A percentile compares a stretch with the other conserved stretches of the same genome.
phyloP scores from a whole-genome alignment of 768 basidiomycete species.

The Lyophyllum decastes region DNA sequence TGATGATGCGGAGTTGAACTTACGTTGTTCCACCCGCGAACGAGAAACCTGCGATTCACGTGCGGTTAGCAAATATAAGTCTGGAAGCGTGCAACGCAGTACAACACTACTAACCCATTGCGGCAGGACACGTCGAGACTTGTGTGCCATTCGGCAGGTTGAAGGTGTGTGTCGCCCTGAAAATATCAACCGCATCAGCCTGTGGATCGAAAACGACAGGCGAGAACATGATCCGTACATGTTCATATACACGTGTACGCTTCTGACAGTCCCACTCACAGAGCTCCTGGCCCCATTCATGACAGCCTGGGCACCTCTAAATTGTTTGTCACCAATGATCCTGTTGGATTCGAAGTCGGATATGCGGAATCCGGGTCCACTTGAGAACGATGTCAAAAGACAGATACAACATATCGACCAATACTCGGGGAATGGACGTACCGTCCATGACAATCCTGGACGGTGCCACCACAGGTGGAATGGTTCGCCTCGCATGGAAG shows the following conservation, averaged over 20 bases:
- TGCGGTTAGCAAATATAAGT: slow-evolving; percentile 1
- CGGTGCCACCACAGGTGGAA: slow-evolving; percentile 75
- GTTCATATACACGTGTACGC: slow-evolving; percentile 68
- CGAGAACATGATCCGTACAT: slow-evolving; percentile 49
- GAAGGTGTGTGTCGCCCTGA: slow-evolving; percentile 67
- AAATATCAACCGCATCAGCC: slow-evolving; percentile 4
- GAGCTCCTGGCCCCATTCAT: slow-evolving; percentile 52
- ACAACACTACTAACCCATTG: slow-evolving; percentile 54
- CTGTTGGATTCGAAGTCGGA: slow-evolving; percentile 78
- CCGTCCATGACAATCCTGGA: slow-evolving; percentile 73
- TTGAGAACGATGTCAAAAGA: slow-evolving; percentile 21
- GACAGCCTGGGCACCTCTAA: slow-evolving; percentile 63
- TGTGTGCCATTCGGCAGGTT: slow-evolving; percentile 63
- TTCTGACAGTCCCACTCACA: slow-evolving; percentile 63
- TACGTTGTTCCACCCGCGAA: slow-evolving; percentile 85
- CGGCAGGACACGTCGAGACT: slow-evolving; percentile 76
- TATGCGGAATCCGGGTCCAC: slow-evolving; percentile 74
- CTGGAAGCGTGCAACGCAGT: not conserved
- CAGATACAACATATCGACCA: not conserved
- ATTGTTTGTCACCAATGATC: slow-evolving; percentile 72
- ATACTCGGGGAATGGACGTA: slow-evolving; percentile 21
- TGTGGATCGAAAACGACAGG: not conserved
- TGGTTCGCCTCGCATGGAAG: slow-evolving; percentile 67
- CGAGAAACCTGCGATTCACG: slow-evolving; percentile 51
- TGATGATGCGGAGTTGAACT: slow-evolving; percentile 22